These are phyloP conservation scores for Lotus japonicus DNA, from an alignment of 306 rosid species.

Conservation along the genomic window DNA sequence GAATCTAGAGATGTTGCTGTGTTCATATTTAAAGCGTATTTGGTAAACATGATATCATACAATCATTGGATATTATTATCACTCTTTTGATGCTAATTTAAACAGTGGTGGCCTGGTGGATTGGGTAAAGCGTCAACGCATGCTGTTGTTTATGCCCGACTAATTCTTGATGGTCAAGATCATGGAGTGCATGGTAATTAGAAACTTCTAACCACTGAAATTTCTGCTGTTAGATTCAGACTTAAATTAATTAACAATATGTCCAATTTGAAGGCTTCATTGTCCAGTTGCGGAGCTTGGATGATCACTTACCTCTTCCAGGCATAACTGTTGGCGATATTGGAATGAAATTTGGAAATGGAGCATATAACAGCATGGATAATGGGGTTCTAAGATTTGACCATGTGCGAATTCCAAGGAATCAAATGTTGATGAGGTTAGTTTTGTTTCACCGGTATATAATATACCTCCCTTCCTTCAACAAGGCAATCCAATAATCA, in stretches of 20 bases:
- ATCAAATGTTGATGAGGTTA: slow-evolving; percentile 95
- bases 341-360: slow-evolving; percentile 93
- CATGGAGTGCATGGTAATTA: slow-evolving; percentile 82
- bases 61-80: slow-evolving; percentile 12
- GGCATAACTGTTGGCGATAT: slow-evolving; percentile 94
- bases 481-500: background rate
- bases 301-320: slow-evolving; percentile 87
- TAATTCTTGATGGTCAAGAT: slow-evolving; percentile 62
- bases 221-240: background rate
- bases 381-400: slow-evolving; percentile 87
- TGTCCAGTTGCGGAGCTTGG: slow-evolving; percentile 91
- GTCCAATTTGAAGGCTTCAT: slow-evolving; percentile 65
- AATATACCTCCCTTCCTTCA: background rate
- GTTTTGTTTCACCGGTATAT: slow-evolving; percentile 13
- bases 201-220: slow-evolving; percentile 2
- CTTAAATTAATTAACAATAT: slow-evolving; percentile 1
- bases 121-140: slow-evolving; percentile 91
- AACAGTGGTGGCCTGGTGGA: slow-evolving; percentile 99
- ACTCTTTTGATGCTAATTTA: slow-evolving; percentile 27
- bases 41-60: background rate
- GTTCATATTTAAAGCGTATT: slow-evolving; percentile 1
- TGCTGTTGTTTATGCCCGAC: slow-evolving; percentile 76
- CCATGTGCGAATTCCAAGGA: slow-evolving; percentile 80
- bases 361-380: slow-evolving; percentile 95
- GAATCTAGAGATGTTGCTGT: background rate